phyloP scores from a whole-genome alignment of 768 basidiomycete genomes.

The Leucogyrophana mollusca region DNA sequence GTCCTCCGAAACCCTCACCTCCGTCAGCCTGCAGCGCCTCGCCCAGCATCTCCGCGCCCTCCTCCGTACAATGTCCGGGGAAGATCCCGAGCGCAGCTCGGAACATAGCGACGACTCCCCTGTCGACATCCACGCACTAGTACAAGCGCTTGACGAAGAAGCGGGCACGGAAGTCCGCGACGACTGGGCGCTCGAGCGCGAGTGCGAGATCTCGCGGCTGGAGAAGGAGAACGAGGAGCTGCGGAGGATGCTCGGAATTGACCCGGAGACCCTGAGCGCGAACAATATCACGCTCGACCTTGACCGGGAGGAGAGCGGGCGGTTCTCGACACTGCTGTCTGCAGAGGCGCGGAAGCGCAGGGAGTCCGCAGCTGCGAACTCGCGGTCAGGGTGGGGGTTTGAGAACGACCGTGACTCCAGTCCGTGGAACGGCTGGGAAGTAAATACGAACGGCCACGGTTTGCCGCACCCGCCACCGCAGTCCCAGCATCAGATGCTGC shows the following conservation, averaged over 20 bases:
- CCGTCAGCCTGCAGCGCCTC: conserved; percentile 70
- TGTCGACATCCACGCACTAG: conserved; percentile 40
- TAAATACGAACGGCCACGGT: neutral
- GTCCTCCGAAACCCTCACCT: conserved; percentile 54
- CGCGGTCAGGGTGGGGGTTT: conserved; percentile 25
- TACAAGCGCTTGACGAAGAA: conserved; percentile 43
- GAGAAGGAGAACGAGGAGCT: conserved; percentile 82
- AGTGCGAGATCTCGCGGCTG: conserved; percentile 80
- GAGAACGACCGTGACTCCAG: conserved; percentile 22
- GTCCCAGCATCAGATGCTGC: conserved; percentile 22
- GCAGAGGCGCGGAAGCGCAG: conserved; percentile 23
- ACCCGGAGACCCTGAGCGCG: conserved; percentile 49
- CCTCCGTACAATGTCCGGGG: conserved; percentile 67
- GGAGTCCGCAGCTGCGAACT: conserved; percentile 21
- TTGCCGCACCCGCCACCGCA: conserved; percentile 5
- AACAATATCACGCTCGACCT: conserved; percentile 53
- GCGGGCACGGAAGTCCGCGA: conserved; percentile 40
- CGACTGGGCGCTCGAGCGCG: conserved; percentile 90
- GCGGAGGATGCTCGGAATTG: conserved; percentile 74
- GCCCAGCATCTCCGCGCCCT: conserved; percentile 69
- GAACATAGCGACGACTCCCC: conserved; percentile 31
- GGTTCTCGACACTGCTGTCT: conserved; percentile 24
- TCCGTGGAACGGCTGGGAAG: conserved; percentile 27
- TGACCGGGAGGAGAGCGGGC: conserved; percentile 43
- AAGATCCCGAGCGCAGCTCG: conserved; percentile 37